phyloP scores from a whole-genome alignment of 2,329 filamentous ascomycete genomes.

The Hortaea werneckii region DNA sequence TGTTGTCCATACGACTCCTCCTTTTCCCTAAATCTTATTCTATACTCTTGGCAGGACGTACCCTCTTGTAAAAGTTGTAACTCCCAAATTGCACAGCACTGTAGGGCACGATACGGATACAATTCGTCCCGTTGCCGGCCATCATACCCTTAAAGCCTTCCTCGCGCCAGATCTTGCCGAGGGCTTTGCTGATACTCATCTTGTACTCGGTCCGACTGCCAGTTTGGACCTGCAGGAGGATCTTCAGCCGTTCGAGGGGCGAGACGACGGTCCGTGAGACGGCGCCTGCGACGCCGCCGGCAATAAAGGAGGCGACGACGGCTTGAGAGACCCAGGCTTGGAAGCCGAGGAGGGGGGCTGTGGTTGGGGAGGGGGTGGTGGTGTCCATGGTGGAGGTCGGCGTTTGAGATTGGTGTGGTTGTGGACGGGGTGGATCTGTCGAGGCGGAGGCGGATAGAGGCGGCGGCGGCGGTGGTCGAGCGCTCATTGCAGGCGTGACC shows the following conservation, averaged over 20 bases:
- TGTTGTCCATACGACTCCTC: not conserved
- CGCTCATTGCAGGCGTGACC: conserved; percentile 7
- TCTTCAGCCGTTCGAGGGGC: conserved; percentile 89
- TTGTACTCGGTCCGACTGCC: conserved; percentile 87
- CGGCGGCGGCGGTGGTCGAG: conserved; percentile 1
- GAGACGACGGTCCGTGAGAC: conserved; percentile 98
- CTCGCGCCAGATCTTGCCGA: conserved; percentile 92
- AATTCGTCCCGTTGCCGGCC: conserved; percentile 96
- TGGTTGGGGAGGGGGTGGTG: conserved; percentile 1
- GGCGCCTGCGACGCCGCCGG: conserved; percentile 85
- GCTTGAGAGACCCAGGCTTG: conserved; percentile 57
- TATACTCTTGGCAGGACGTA: conserved; percentile 36
- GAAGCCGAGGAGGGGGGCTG: conserved; percentile 9
- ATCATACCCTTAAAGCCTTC: conserved; percentile 97
- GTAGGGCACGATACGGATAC: conserved; percentile 95
- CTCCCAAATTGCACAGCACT: conserved; percentile 97
- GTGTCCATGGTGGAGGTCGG: conserved; percentile 2
- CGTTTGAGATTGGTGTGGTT: conserved; percentile 1
- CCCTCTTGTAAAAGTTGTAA: conserved; percentile 94
- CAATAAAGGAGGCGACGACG: conserved; percentile 83
- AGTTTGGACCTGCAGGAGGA: conserved; percentile 93
- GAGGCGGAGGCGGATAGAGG: conserved; percentile 1
- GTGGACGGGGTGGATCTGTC: no score
- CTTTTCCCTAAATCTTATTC: not conserved
- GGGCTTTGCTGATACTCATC: conserved; percentile 75